Conservation (phyloP, 495 filamentous ascomycete genomes). For the Aspergillus taichungensis region DNA sequence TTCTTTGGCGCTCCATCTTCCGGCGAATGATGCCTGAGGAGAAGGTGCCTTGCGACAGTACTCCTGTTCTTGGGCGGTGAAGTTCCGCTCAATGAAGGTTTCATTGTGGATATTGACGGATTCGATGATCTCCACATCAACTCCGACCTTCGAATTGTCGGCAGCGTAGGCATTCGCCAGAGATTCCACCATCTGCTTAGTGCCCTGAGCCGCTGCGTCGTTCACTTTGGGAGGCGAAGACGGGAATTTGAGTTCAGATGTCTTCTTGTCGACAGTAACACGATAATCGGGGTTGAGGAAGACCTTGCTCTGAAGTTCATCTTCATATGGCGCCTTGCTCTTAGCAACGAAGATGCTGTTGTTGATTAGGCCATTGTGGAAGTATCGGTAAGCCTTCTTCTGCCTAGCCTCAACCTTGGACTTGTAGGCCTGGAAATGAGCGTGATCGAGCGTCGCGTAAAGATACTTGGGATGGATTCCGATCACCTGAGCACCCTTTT, state of each 20-base stretch:
- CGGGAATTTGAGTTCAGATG: slow-evolving; percentile 64
- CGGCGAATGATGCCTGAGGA: slow-evolving; percentile 80
- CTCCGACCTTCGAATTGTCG: slow-evolving; percentile 74
- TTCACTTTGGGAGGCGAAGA: slow-evolving; percentile 49
- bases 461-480: slow-evolving; percentile 96
- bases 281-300: slow-evolving; percentile 95
- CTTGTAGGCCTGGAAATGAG: slow-evolving; percentile 74
- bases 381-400: slow-evolving; percentile 96
- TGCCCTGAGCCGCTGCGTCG: slow-evolving; percentile 47
- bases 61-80: slow-evolving; percentile 69
- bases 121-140: slow-evolving; percentile 81
- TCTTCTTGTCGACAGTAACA: slow-evolving; percentile 76
- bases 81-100: slow-evolving; percentile 92
- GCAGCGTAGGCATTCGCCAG: slow-evolving; percentile 63
- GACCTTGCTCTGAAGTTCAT: slow-evolving; percentile 73
- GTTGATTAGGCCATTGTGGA: slow-evolving; percentile 94
- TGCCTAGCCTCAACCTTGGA: slow-evolving; percentile 83
- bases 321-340: slow-evolving; percentile 77
- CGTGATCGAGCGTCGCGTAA: slow-evolving; percentile 84
- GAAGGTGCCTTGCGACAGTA: slow-evolving; percentile 75
- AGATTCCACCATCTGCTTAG: slow-evolving; percentile 68
- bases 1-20: slow-evolving; percentile 95
- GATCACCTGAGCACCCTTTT: slow-evolving; percentile 96
- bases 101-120: slow-evolving; percentile 87
- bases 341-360: slow-evolving; percentile 97